Percentiles rank a stretch among this genome's conserved stretches.
Evolutionary conservation across 768 basidiomycete species (phyloP).

Genomic region (Tulasnella sp.): DNA sequence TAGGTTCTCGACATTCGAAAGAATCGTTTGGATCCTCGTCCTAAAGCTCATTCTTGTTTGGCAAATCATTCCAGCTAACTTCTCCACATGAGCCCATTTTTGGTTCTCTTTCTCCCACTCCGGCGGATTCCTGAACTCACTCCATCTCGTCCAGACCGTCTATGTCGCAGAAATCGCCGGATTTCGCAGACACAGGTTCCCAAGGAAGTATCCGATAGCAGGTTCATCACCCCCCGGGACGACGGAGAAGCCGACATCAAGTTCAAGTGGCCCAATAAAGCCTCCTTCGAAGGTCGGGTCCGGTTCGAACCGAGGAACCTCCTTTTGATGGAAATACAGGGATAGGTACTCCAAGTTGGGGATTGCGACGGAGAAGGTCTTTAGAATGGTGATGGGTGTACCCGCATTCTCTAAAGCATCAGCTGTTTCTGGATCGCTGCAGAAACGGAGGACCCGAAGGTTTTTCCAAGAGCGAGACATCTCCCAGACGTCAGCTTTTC

Average conservation of each 20-base stretch:
- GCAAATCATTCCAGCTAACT: neutral
- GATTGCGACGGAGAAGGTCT: neutral
- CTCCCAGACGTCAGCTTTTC: neutral
- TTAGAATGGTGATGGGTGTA: neutral
- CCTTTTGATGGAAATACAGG: neutral
- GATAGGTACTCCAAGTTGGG: neutral
- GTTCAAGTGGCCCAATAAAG: neutral
- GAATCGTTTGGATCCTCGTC: neutral
- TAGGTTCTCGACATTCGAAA: neutral
- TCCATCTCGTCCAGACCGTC: neutral
- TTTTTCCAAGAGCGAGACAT: neutral
- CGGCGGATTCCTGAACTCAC: neutral
- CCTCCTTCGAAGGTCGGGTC: neutral
- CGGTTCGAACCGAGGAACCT: neutral
- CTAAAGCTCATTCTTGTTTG: neutral
- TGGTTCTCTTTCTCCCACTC: neutral
- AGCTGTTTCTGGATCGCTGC: neutral
- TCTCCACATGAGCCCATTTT: neutral
- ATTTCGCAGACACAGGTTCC: neutral
- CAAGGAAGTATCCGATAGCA: neutral
- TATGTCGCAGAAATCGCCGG: neutral
- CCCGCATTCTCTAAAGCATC: neutral
- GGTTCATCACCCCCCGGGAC: neutral
- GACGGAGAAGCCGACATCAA: neutral
- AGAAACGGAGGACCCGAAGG: neutral